Evolutionary conservation across 2,329 filamentous ascomycete species (phyloP).

Genomic region (Cercospora beticola): DNA sequence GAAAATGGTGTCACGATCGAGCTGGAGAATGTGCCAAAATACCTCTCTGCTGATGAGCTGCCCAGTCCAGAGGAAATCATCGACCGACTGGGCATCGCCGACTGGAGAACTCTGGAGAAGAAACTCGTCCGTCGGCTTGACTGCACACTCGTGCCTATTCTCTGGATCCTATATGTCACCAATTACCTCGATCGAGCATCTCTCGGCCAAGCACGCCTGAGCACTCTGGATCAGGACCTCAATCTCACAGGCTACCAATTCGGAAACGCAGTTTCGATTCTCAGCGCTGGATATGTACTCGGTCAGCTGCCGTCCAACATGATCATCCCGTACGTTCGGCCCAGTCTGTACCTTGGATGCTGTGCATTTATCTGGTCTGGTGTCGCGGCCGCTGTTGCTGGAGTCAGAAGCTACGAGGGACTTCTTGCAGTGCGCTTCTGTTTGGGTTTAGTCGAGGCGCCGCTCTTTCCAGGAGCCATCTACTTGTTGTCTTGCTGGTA

Average conservation of each 20-base stretch:
- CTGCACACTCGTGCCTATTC: slow-evolving; percentile 62
- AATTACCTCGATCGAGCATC: slow-evolving; percentile 64
- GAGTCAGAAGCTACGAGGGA: slow-evolving; percentile 44
- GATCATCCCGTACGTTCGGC: slow-evolving; percentile 54
- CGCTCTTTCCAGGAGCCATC: slow-evolving; percentile 52
- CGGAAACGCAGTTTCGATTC: slow-evolving; percentile 55
- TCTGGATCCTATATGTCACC: slow-evolving; percentile 72
- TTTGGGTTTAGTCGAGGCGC: slow-evolving; percentile 51
- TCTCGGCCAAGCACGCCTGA: slow-evolving; percentile 56
- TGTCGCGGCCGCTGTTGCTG: slow-evolving; percentile 50
- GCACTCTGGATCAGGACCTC: slow-evolving; percentile 55
- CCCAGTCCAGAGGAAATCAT: background rate
- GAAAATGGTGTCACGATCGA: background rate
- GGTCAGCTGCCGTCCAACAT: slow-evolving; percentile 65
- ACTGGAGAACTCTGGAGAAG: background rate
- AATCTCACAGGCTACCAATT: slow-evolving; percentile 58
- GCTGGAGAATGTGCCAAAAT: background rate
- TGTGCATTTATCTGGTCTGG: slow-evolving; percentile 48
- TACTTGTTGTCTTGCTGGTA: slow-evolving; percentile 53
- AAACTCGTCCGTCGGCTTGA: slow-evolving; percentile 68
- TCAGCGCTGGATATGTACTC: slow-evolving; percentile 60
- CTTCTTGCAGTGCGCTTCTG: slow-evolving; percentile 52
- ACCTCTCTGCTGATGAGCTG: background rate
- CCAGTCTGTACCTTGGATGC: slow-evolving; percentile 54
- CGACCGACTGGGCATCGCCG: background rate